Evolutionary conservation across 257 asterid species (phyloP).

Genomic region (Gynochthodes officinalis): DNA sequence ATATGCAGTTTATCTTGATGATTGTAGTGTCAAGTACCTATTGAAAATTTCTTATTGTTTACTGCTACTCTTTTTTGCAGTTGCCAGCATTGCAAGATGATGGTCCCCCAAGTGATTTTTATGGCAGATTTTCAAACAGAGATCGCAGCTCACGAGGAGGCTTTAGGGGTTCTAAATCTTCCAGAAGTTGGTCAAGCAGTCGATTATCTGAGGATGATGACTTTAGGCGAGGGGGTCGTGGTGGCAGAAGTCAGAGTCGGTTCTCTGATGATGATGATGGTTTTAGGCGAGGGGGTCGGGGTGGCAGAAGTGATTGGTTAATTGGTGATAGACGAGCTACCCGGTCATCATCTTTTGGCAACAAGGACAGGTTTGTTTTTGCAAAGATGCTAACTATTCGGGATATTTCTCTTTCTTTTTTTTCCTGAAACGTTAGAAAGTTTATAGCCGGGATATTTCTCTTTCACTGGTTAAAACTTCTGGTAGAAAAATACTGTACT

Average conservation of each 20-base stretch:
- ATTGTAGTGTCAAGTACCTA: not conserved
- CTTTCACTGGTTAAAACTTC: not conserved
- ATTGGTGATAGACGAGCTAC: slow-evolving; percentile 49
- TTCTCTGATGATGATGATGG: slow-evolving; percentile 27
- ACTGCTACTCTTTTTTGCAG: slow-evolving; percentile 34
- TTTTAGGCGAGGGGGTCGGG: slow-evolving; percentile 44
- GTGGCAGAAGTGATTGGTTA: slow-evolving; percentile 79
- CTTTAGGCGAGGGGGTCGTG: slow-evolving; percentile 37
- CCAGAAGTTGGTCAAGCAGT: slow-evolving; percentile 52
- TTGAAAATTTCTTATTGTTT: not conserved
- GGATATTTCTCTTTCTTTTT: not conserved
- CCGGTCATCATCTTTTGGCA: slow-evolving; percentile 55
- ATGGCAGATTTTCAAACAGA: slow-evolving; percentile 73
- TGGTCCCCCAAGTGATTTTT: slow-evolving; percentile 75
- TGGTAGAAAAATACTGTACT: not conserved
- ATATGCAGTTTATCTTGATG: not conserved
- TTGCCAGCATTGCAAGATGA: slow-evolving; percentile 94
- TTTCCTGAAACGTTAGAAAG: no score
- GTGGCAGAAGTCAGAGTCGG: slow-evolving; percentile 37
- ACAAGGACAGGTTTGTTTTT: slow-evolving; percentile 44
- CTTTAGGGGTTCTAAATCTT: slow-evolving; percentile 54
- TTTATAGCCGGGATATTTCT: not conserved
- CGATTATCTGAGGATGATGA: slow-evolving; percentile 36
- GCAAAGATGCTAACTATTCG: not conserved
- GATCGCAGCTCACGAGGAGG: slow-evolving; percentile 59